phyloP scores from a whole-genome alignment of 495 filamentous ascomycete species.

The Penicillium longicatenatum region DNA sequence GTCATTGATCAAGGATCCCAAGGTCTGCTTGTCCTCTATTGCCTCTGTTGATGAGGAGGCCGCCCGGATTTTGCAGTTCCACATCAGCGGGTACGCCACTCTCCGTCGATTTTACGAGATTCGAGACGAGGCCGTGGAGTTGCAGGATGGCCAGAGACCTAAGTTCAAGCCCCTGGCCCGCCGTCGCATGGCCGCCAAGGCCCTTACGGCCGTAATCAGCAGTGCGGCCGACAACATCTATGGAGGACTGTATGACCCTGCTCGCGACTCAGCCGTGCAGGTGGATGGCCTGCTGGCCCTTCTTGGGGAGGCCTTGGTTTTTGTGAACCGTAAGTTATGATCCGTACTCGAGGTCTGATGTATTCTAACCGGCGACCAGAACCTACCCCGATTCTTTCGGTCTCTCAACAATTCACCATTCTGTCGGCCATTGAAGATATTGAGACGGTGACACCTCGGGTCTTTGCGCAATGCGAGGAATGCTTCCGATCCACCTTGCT shows the following conservation, averaged over 20 bases:
- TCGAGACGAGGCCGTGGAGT: constrained; percentile 63
- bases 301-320: constrained; percentile 78
- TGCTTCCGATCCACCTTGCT: constrained; percentile 61
- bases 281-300: constrained; percentile 84
- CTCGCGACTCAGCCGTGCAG: constrained; percentile 74
- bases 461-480: constrained; percentile 69
- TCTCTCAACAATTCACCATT: constrained; percentile 71
- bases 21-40: constrained; percentile 62
- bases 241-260: constrained; percentile 80
- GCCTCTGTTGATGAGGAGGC: constrained; percentile 71
- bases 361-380: constrained; percentile 30
- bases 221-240: constrained; percentile 87
- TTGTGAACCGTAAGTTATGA: constrained; percentile 61
- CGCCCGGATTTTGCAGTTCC: constrained; percentile 74
- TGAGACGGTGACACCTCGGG: constrained; percentile 68
- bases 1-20: constrained; percentile 65
- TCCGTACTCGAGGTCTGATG: background rate
- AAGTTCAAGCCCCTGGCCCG: constrained; percentile 52
- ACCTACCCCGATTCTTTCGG: constrained; percentile 38
- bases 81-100: constrained; percentile 88
- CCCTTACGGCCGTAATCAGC: constrained; percentile 74
- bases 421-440: constrained; percentile 83
- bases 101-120: constrained; percentile 85
- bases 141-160: constrained; percentile 41
- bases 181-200: constrained; percentile 66